Evolutionary conservation across 2,329 filamentous ascomycete species (phyloP).

Genomic region (Aspergillus glaucus): DNA sequence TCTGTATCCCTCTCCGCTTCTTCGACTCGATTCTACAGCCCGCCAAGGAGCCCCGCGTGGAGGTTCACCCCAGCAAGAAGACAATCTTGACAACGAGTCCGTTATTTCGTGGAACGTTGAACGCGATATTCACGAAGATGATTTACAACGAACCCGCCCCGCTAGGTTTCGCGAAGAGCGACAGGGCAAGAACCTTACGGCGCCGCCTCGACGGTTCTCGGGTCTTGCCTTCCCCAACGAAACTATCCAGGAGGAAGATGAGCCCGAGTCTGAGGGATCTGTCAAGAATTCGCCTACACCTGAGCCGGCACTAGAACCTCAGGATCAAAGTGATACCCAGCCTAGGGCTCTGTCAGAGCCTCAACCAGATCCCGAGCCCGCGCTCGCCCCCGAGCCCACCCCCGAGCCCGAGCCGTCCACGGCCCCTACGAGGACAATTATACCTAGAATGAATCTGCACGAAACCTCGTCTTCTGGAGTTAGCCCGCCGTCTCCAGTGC

Average conservation of each 20-base stretch:
- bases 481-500: not conserved
- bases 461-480: conserved; percentile 2
- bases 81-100: conserved; percentile 28
- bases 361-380: conserved; percentile 2
- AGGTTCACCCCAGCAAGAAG: conserved; percentile 15
- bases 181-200: conserved; percentile 28
- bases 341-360: not conserved
- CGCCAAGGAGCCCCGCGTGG: conserved; percentile 6
- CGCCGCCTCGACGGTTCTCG: conserved; percentile 30
- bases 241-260: conserved; percentile 26
- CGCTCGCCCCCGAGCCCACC: not conserved
- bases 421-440: conserved; percentile 19
- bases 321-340: not conserved
- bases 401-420: conserved; percentile 6
- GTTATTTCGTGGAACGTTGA: conserved; percentile 30
- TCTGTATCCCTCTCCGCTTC: conserved; percentile 25
- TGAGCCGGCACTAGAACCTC: conserved; percentile 1
- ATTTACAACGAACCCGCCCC: conserved; percentile 28
- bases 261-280: conserved; percentile 9
- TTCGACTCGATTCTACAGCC: conserved; percentile 10
- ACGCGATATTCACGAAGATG: conserved; percentile 30
- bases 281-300: not conserved
- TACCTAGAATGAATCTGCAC: conserved; percentile 12
- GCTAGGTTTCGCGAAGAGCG: conserved; percentile 14
- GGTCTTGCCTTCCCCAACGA: conserved; percentile 24